Conservation (phyloP, 2,329 filamentous ascomycete genomes). For the Epichloe scottii region DNA sequence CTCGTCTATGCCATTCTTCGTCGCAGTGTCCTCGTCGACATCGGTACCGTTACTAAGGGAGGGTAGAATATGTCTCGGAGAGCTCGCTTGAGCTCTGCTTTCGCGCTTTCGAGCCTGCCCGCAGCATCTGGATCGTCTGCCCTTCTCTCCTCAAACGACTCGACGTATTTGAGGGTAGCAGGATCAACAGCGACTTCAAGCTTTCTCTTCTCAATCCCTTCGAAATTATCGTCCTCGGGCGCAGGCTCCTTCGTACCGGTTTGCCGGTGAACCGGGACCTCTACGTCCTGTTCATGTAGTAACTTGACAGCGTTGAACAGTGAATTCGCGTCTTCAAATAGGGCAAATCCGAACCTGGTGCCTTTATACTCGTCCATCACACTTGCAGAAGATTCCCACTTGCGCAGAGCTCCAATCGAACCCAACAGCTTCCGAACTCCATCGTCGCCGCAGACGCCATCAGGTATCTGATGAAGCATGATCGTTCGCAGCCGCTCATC, state of each 20-base stretch:
- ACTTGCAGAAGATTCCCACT: slow-evolving; percentile 67
- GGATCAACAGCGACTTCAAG: slow-evolving; percentile 70
- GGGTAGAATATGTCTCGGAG: slow-evolving; percentile 65
- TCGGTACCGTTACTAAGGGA: slow-evolving; percentile 35
- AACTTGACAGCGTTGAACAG: slow-evolving; percentile 76
- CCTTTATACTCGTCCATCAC: slow-evolving; percentile 57
- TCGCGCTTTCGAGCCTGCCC: slow-evolving; percentile 57
- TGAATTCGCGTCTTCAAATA: slow-evolving; percentile 86
- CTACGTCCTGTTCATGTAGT: slow-evolving; percentile 66
- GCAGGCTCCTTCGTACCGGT: slow-evolving; percentile 30
- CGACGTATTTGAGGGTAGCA: slow-evolving; percentile 71
- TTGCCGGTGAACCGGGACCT: slow-evolving; percentile 73
- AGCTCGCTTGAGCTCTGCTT: slow-evolving; percentile 52
- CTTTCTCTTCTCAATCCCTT: slow-evolving; percentile 54
- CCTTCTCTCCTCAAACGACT: slow-evolving; percentile 59
- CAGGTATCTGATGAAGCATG: slow-evolving; percentile 77
- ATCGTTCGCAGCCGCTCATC: slow-evolving; percentile 89
- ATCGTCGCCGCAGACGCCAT: slow-evolving; percentile 63
- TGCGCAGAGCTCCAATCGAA: slow-evolving; percentile 64
- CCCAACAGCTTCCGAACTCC: slow-evolving; percentile 67
- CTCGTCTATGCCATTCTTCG: slow-evolving; percentile 54
- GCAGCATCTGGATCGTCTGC: slow-evolving; percentile 52
- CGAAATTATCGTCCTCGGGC: slow-evolving; percentile 32
- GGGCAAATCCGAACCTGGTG: slow-evolving; percentile 85
- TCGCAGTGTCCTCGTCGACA: slow-evolving; percentile 52